Evolutionary conservation across 2,329 filamentous ascomycete genomes (phyloP).

Genomic region (Verticillium nubilum): DNA sequence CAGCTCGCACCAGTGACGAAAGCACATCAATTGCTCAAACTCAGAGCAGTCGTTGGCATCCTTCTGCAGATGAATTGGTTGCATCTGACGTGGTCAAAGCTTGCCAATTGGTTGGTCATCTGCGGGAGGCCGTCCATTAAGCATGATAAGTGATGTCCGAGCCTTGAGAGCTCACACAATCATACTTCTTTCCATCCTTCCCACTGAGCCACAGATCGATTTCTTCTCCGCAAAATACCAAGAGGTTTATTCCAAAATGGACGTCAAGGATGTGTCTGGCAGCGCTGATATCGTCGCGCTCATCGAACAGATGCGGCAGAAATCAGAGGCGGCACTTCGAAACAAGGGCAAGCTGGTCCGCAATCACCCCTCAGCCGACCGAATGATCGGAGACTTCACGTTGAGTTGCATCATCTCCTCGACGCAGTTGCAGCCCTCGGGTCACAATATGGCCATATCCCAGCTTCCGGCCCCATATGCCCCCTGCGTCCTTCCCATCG

Average conservation of each 20-base stretch:
- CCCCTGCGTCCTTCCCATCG: conserved; percentile 14
- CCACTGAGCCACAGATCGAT: no score
- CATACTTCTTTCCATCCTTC: background rate
- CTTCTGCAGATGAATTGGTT: no score
- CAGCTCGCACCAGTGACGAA: no score
- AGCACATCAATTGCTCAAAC: no score
- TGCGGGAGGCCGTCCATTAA: no score
- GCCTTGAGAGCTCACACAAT: no score
- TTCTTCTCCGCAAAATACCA: background rate
- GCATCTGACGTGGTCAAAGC: no score
- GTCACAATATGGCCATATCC: background rate
- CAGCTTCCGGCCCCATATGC: conserved; percentile 11
- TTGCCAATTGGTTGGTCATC: no score
- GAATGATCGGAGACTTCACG: background rate
- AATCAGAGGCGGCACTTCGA: background rate
- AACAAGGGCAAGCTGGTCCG: background rate
- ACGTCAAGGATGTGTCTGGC: background rate
- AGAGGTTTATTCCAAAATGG: background rate
- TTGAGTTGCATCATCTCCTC: background rate
- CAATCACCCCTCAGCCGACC: background rate
- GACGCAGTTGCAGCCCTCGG: background rate
- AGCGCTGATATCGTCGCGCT: background rate
- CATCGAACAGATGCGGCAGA: background rate
- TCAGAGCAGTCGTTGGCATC: no score
- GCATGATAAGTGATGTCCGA: no score